Base-by-base conservation (phyloP, 2,329 filamentous ascomycete species). In the Colletotrichum truncatum region DNA sequence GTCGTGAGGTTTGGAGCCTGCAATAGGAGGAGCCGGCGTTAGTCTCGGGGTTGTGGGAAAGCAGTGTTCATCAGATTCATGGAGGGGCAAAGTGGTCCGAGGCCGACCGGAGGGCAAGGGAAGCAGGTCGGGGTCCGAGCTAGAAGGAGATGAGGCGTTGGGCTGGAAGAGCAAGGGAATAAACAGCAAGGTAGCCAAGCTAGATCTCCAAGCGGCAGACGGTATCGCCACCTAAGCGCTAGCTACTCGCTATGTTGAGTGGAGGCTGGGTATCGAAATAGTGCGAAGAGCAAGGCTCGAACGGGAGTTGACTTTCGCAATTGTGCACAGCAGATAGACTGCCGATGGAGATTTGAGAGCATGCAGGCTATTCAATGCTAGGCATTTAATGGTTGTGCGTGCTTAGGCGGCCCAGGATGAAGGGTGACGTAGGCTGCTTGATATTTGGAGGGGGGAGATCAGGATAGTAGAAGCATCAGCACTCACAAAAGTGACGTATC, bases 401-500 rank as follows among this genome's bases (percentile, higher is more conserved):
- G 21, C 28, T 51, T 26, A 26, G 51, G 34, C 32, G 51, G 41
- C 25, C 41, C 34, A 28, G 62, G 43, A 14, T 53, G 41, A 62
- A 46, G 26, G 46, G 62, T 65, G 62, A 65, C 62, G 62, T 65
- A 65, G 62, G 57, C 7, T 41, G 34, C 28, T 26, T 25, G 49
- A 62, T 62, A 12, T 30, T 48, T 41, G 34, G 26, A 55, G 28
- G 18, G 30, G 18, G 36, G 41, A 28, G 23, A 55, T 51, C 49
- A 32, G 49, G 25, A 56, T 30, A 32, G 28, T n/a, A 34, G 41
- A 56, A 41, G 43, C 43, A 48, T 30, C 43, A 51, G 58, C 16
- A 65, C 57, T 62, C 57, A 62, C 57, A 14, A 61, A 49, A 62
- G 41, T 62, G 49, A 65, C 62, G 62, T 65, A 65, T 36, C 57